Conservation (phyloP, 2,329 filamentous ascomycete species). For the Paradendryphiella salina region DNA sequence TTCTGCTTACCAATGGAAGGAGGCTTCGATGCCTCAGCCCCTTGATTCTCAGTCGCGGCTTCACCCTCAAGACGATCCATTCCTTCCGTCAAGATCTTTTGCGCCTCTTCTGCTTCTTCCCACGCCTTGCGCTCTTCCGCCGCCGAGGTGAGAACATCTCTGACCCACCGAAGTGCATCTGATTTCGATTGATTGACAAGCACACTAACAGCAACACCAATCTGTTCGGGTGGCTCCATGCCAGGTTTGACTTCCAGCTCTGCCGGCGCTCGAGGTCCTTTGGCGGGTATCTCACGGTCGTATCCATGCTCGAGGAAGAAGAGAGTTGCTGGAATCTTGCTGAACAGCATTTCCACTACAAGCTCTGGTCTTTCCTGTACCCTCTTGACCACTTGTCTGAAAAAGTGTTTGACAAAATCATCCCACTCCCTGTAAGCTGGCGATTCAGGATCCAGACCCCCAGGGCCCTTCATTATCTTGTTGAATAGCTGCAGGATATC, state of each 20-base stretch:
- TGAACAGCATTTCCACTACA: constrained; percentile 90
- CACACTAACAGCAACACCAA: constrained; percentile 77
- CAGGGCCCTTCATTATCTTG: constrained; percentile 87
- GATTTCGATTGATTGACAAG: constrained; percentile 78
- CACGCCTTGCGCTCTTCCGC: constrained; percentile 75
- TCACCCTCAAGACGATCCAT: constrained; percentile 33
- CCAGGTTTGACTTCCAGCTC: constrained; percentile 80
- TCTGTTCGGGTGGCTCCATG: constrained; percentile 66
- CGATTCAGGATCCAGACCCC: constrained; percentile 68
- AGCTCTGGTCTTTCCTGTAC: constrained; percentile 82
- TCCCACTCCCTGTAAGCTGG: constrained; percentile 86
- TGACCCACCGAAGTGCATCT: constrained; percentile 80
- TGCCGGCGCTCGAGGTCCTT: constrained; percentile 70
- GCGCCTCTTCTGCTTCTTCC: constrained; percentile 70
- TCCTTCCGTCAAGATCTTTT: constrained; percentile 47
- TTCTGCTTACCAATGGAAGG: constrained; percentile 52
- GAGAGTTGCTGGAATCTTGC: constrained; percentile 80
- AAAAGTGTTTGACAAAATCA: constrained; percentile 80
- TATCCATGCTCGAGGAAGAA: constrained; percentile 90
- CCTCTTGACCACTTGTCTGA: constrained; percentile 80
- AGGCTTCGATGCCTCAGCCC: constrained; percentile 35
- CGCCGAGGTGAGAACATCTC: constrained; percentile 68
- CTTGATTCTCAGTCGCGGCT: constrained; percentile 39
- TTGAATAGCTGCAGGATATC: constrained; percentile 89
- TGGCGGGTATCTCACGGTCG: constrained; percentile 72